phyloP scores from a whole-genome alignment of 306 rosid species.

The Sesbania bispinosa region DNA sequence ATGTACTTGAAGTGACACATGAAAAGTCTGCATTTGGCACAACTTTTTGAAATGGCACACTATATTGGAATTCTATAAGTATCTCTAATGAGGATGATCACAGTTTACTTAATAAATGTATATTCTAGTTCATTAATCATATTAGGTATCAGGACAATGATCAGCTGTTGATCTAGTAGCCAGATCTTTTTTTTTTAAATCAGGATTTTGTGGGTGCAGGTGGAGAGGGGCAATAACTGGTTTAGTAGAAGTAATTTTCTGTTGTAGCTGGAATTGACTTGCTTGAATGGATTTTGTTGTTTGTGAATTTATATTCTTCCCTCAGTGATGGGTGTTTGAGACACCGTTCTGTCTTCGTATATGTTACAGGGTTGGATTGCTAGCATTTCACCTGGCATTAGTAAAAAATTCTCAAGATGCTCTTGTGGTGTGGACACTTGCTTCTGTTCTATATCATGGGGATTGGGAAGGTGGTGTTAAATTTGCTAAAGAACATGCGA shows the following conservation, averaged over 20 bases:
- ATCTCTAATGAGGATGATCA: not conserved
- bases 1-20: too few species aligned
- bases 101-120: not conserved
- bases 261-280: not conserved
- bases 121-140: not conserved
- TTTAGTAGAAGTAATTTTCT: not conserved
- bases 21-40: too few species aligned
- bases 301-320: slow-evolving; percentile 14
- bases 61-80: not conserved
- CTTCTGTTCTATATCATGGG: slow-evolving; percentile 79
- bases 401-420: slow-evolving; percentile 69
- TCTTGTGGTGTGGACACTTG: slow-evolving; percentile 57
- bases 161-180: not conserved
- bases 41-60: too few species aligned
- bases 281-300: not conserved
- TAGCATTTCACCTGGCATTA: slow-evolving; percentile 80
- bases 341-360: slow-evolving; percentile 27
- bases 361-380: slow-evolving; percentile 66
- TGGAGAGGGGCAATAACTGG: not conserved
- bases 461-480: slow-evolving; percentile 64
- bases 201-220: not conserved
- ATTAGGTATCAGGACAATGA: not conserved
- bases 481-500: slow-evolving; percentile 58
- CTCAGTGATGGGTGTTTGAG: slow-evolving; percentile 18
- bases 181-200: not conserved